Base-by-base conservation (phyloP, 2,329 filamentous ascomycete genomes). In the Cladophialophora yegresii region DNA sequence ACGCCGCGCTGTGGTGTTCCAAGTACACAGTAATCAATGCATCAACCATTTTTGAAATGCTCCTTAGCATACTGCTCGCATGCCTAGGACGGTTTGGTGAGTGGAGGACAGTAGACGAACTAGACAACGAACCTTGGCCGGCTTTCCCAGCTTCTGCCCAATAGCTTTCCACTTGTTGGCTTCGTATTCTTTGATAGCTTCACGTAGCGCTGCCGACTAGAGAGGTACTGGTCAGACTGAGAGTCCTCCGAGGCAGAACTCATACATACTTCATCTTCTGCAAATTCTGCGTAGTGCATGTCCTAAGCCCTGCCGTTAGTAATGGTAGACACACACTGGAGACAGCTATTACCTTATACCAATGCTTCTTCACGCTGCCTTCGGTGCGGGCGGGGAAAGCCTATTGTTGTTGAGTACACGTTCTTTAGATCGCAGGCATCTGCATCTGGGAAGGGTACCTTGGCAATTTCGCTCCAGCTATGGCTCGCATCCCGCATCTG, bases 211-310 rank as follows among this genome's bases (percentile, higher is more conserved):
- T 67, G 76, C 72, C 23, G 77, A 77, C 78, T 79, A 66, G 64
- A 49, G n/a, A 58, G 13, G 30, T 56, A 28, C 40, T 32, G 20
- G 33, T 40, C 32, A 45, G 54, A 36, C 13, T 2, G 10, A 59
- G 53, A 36, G 4, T 16, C 16, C 28, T 30, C 7, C 26, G n/a
- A 23, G 12, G 13, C 28, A 22, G 13, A 12, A 20, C 13, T 16
- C 32, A 36, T 20, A 45, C 59, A 63, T 66, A 96, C 92, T 87
- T 97, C 95, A 75, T 98, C 92, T 81, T 97, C 93, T 56, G 91
- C 93, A 77, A 99, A 98, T 76, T 98, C 95, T 70, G 95, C 95
- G 77, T 98, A 98, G 76, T 99, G 95, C 95, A 99, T 99, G 73
- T 99, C 95, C 91, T 95, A 73, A 64, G 51, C 32, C 58, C 54